These are phyloP conservation scores for Porpolomopsis calyptriformis DNA, from an alignment of 768 basidiomycete species.

Conservation along the genomic window DNA sequence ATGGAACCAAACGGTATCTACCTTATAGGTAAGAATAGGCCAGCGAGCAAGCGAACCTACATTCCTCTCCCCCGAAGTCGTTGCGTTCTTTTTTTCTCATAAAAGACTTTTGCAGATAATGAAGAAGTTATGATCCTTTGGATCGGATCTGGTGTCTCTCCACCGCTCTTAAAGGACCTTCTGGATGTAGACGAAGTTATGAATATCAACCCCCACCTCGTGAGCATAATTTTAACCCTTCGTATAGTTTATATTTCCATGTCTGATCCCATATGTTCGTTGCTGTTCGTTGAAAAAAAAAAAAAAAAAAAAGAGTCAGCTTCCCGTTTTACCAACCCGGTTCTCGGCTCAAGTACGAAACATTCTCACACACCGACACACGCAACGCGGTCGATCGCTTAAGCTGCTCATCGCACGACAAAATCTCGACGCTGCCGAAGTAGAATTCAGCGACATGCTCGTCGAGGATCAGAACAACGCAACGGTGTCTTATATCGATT, in stretches of 20 bases:
- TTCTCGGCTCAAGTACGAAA: slow-evolving; percentile 81
- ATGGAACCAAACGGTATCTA: slow-evolving; percentile 94
- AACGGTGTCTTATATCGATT: slow-evolving; percentile 84
- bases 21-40: slow-evolving; percentile 78
- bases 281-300: too few relatives aligned
- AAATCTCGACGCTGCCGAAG: slow-evolving; percentile 83
- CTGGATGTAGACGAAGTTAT: slow-evolving; percentile 77
- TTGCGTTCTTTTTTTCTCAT: slow-evolving; percentile 7
- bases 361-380: slow-evolving; percentile 60
- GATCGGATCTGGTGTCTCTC: slow-evolving; percentile 76
- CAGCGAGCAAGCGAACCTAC: too few relatives aligned
- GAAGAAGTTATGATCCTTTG: slow-evolving; percentile 83
- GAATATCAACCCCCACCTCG: slow-evolving; percentile 58
- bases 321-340: slow-evolving; percentile 62
- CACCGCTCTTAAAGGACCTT: slow-evolving; percentile 71
- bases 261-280: too few relatives aligned
- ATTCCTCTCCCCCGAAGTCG: too few relatives aligned
- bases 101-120: slow-evolving; percentile 48
- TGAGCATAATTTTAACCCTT: slow-evolving; percentile 33
- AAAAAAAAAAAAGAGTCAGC: too few relatives aligned
- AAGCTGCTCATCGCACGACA: slow-evolving; percentile 78
- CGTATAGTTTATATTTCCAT: too few relatives aligned
- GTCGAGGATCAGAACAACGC: slow-evolving; percentile 97
- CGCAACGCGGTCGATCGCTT: slow-evolving; percentile 39
- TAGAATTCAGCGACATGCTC: slow-evolving; percentile 95